Evolutionary conservation across 345 rosid species (phyloP).

Genomic region (Citrus maxima): DNA sequence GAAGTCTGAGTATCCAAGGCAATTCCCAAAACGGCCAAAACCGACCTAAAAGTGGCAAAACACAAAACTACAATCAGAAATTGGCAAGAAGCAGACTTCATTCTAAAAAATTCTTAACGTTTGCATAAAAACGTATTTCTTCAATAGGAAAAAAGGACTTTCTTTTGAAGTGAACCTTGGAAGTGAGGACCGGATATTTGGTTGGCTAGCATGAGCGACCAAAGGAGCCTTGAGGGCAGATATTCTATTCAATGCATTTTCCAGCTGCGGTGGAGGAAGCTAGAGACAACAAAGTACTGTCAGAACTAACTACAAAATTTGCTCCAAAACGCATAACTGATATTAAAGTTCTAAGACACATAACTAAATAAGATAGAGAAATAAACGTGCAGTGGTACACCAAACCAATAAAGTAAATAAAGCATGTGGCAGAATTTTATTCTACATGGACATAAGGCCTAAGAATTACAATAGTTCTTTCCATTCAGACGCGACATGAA

Average conservation of each 20-base stretch:
- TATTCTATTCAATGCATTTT: constrained; percentile 74
- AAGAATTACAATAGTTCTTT: neutral
- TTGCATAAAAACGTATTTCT: neutral
- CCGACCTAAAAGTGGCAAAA: constrained; percentile 49
- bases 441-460: neutral
- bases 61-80: constrained; percentile 13
- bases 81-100: neutral
- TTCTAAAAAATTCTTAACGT: neutral
- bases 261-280: constrained; percentile 95
- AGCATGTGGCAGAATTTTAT: neutral
- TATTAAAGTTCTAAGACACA: neutral
- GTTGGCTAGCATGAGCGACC: constrained; percentile 82
- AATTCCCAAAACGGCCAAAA: constrained; percentile 75
- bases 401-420: neutral
- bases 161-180: constrained; percentile 51
- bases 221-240: constrained; percentile 72
- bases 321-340: neutral
- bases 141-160: neutral
- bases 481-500: neutral
- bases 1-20: constrained; percentile 60
- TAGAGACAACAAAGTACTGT: constrained; percentile 25
- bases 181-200: constrained; percentile 64
- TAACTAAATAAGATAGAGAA: neutral
- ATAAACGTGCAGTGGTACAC: neutral
- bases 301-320: constrained; percentile 10